Conservation (phyloP, 805 yeast genomes). For the Danielia oregonensis region DNA sequence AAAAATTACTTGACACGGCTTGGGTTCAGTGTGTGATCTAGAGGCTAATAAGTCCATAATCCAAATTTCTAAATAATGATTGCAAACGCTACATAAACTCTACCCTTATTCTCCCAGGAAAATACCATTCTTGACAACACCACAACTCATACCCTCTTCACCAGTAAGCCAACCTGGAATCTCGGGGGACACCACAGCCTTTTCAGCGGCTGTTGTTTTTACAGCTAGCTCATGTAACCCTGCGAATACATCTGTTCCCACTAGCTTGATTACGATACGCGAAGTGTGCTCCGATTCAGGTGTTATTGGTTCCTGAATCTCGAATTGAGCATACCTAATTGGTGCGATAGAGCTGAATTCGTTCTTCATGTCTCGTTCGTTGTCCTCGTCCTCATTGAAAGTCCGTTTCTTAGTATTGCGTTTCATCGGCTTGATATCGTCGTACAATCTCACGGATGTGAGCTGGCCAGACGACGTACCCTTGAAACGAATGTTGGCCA, state of each 20-base stretch:
- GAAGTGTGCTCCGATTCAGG: conserved; percentile 15
- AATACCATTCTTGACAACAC: conserved; percentile 26
- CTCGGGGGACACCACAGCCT: conserved; percentile 45
- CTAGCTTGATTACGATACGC: conserved; percentile 39
- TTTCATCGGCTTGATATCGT: conserved; percentile 26
- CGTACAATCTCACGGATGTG: conserved; percentile 35
- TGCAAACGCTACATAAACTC: not conserved
- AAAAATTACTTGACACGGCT: conserved; percentile 8
- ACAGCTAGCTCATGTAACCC: conserved; percentile 70
- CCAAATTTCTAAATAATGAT: not conserved
- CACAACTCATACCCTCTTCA: conserved; percentile 57
- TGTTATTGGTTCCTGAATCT: conserved; percentile 27
- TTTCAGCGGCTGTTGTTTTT: conserved; percentile 19
- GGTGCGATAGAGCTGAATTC: conserved; percentile 57
- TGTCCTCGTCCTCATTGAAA: conserved; percentile 15
- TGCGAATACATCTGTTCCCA: conserved; percentile 72
- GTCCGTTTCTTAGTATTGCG: conserved; percentile 17
- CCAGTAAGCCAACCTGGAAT: conserved; percentile 81
- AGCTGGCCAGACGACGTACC: conserved; percentile 44
- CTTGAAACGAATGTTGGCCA: conserved; percentile 59
- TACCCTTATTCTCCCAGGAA: conserved; percentile 1
- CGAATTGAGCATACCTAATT: conserved; percentile 48
- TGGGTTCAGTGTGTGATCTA: not conserved
- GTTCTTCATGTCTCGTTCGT: conserved; percentile 15
- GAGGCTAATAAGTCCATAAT: not conserved